Evolutionary conservation across 148 eudicot genomes (phyloP), one percentile per base, ranked within the genome.

Genomic region (Fagopyrum tataricum): DNA sequence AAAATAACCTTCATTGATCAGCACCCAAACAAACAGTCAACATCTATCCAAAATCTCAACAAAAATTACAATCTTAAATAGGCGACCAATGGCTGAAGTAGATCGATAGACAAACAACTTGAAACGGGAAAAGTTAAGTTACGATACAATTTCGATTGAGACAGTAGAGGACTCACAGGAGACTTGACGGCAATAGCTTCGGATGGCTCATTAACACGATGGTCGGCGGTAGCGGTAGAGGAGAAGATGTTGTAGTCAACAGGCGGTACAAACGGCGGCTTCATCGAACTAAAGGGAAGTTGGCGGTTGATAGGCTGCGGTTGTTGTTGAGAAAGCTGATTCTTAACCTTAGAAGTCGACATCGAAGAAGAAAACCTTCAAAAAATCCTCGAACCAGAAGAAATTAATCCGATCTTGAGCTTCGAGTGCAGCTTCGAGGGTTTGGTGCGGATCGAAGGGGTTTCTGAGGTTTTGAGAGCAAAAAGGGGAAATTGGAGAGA

Each of bases 201-300:
- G 0, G 90, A 51, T 0, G 88, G 44, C 24, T 82, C 81, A 10
- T 46, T 64, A 6, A 74, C 69, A 13, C 79, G 70, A 17, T 26
- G 68, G 9, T 48, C 79, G 49, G 13, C 13, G 49, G 49, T 46
- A 20, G 52, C 21, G 52, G 69, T 42, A 64, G 69, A 64, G 15
- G 69, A 76, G 74, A 93, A 91, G 74, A 82, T 85, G 77, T 87
- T 91, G 79, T 93, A 87, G 76, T 93, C 96, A 8, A 84, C 81
- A 0, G 78, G 47, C 9, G 81, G 72, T 42, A 66, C 72, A 76
- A 83, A 78, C 26, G 95, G 91, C 80, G 96, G 90, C 78, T 85
- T 92, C 83, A 85, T 80, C 40, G 90, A 73, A n/a, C 87, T 70
- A 67, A 87, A 84, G 0, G 87, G 81, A 55, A 82, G 79, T 80